Base-by-base conservation (phyloP, 202 grass and related monocot genomes). In the Saccharum hybrid region DNA sequence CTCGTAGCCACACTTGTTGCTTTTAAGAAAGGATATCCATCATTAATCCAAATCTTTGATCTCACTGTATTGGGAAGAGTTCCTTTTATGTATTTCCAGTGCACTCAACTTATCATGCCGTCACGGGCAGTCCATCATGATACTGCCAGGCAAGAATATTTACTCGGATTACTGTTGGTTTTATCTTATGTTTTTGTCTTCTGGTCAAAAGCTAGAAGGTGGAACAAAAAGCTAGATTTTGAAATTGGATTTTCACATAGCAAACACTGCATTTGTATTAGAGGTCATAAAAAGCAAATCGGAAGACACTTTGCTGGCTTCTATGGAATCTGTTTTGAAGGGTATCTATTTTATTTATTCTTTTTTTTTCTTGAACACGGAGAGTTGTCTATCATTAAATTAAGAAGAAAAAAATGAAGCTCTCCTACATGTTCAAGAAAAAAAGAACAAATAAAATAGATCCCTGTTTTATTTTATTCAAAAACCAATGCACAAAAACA, bases 1-100 rank as follows among this genome's bases (percentile, higher is more conserved):
- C 61, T 63, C 67, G 66, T 56, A 40, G 31, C 23, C 87, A 67
- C 30, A 22, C n/a, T 54, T 83, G 70, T 76, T 83, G 2, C 66
- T 86, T 4, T 21, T 60, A 39, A 56, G 62, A 81, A 71, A 11
- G 31, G 41, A 72, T 38, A 49, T 46, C 63, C 71, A n/a, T 68
- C 19, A 37, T 86, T 33, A 49, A 5, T 78, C 63, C 10, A 74
- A 43, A 43, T 34, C 49, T 39, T 19, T 14, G 7, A 78, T 14
- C 74, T 49, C 67, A 42, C 13, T 63, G 12, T 38, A 39, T n/a
- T 1, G 26, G 57, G 19, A 81, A 62, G 19, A 28, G 19, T 19
- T 46, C 18, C 18, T 48, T 81, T 81, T 73, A 31, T 71, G 21
- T 21, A 12, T 43, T 28, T 72, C 54, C 46, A 28, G 21, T 68